Evolutionary conservation across 495 filamentous ascomycete species (phyloP), one percentile per base, ranked within the genome.

Genomic region (Neurospora tetraspora): DNA sequence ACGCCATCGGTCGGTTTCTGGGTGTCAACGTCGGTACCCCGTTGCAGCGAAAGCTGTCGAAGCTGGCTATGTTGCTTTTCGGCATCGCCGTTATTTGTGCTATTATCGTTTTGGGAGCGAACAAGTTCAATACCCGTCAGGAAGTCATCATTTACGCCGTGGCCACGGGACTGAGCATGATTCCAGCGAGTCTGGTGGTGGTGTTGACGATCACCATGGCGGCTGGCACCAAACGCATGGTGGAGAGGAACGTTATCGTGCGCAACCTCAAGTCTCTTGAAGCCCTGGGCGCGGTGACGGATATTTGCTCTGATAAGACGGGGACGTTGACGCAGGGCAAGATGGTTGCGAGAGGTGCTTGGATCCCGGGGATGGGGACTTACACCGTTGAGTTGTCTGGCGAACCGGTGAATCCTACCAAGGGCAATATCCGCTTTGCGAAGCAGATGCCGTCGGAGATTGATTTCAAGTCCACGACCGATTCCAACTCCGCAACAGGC

Each of bases 221-320:
- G 18, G 91, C 91, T 18, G 92, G 92, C 7, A 93, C 91, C 74
- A 91, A 90, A 16, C 85, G 87, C 37, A 95, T 96, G 92, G 87
- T 89, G 2, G 87, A 89, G 75, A 86, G 89, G 10, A 91, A 93
- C 74, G 93, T 95, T n/a, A 89, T 95, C 68, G 89, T 94, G 39
- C 90, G 79, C 70, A 82, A 93, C 76, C 83, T 94, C 36, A 89
- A 90, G 73, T 90, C 90, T 23, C 86, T 96, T 14, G 93, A 95
- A 80, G 92, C 93, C 0, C 88, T 96, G 42, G 93, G 92, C 27
- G 93, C 92, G 39, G 91, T 95, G 38, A 94, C 91, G 39, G 93
- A 94, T 74, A 94, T 96, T 72, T 95, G 92, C 80, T 93, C 90
- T 8, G 93, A 96, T 80, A 96, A 96, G 77, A 96, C 93, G 0